Evolutionary conservation across 2,329 filamentous ascomycete genomes (phyloP).

Genomic region (Calonectria hawksworthii): DNA sequence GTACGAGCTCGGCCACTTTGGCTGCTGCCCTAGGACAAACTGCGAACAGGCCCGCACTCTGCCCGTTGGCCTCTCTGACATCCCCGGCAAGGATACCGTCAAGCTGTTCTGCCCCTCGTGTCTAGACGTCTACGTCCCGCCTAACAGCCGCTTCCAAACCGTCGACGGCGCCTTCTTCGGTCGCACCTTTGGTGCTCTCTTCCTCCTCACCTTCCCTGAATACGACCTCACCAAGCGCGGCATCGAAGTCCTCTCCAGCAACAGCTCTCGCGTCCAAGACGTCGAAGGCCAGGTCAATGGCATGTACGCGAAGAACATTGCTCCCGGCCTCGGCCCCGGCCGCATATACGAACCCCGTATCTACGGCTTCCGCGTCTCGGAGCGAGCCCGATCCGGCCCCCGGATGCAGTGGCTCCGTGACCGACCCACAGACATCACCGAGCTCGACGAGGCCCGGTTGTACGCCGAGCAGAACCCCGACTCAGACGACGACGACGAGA

Average conservation of each 20-base stretch:
- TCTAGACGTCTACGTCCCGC: conserved; percentile 96
- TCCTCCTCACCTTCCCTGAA: conserved; percentile 98
- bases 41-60: conserved; percentile 92
- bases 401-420: conserved; percentile 97
- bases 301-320: conserved; percentile 87
- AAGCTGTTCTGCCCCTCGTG: conserved; percentile 98
- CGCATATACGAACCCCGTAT: conserved; percentile 96
- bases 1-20: conserved; percentile 97
- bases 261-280: conserved; percentile 51
- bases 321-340: conserved; percentile 83
- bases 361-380: conserved; percentile 95
- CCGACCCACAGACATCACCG: conserved; percentile 83
- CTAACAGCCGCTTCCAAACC: conserved; percentile 96
- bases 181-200: conserved; percentile 95
- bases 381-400: conserved; percentile 89
- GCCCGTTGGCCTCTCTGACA: conserved; percentile 93
- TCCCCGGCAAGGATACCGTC: conserved; percentile 95
- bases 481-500: conserved; percentile 70
- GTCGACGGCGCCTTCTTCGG: conserved; percentile 99
- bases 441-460: conserved; percentile 83
- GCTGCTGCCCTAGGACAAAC: conserved; percentile 92
- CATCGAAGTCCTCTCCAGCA: conserved; percentile 66
- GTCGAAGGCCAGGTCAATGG: conserved; percentile 81
- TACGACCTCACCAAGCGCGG: conserved; percentile 86
- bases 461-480: conserved; percentile 68